Conservation (phyloP, 2,329 filamentous ascomycete species). For the Rhinocladiella mackenziei region DNA sequence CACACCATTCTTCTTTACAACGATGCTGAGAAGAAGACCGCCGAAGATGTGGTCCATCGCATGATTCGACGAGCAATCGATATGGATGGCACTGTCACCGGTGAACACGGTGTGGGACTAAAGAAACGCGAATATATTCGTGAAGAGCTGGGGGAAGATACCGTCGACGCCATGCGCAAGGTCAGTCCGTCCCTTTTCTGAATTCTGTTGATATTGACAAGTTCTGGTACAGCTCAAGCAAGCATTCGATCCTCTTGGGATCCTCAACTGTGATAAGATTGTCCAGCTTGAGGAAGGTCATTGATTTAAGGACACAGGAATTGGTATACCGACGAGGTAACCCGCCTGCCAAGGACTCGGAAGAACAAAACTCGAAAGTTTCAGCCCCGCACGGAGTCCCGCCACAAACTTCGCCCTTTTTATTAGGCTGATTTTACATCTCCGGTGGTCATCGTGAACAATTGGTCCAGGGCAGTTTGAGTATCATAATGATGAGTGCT, state of each 20-base stretch:
- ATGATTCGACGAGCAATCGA: conserved; percentile 69
- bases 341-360: too few species aligned
- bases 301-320: too few species aligned
- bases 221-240: conserved; percentile 51
- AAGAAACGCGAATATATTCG: conserved; percentile 63
- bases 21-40: conserved; percentile 52
- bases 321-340: too few species aligned
- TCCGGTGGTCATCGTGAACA: too few species aligned
- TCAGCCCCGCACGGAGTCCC: too few species aligned
- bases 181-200: conserved; percentile 38
- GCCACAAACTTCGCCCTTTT: too few species aligned
- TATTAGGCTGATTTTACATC: too few species aligned
- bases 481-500: too few species aligned
- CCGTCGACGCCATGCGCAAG: conserved; percentile 63
- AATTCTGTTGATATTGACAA: conserved; percentile 22
- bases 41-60: conserved; percentile 58
- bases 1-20: conserved; percentile 63
- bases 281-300: conserved; percentile 48
- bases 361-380: too few species aligned
- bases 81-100: conserved; percentile 68
- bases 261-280: conserved; percentile 63
- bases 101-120: conserved; percentile 67
- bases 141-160: conserved; percentile 58
- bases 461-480: too few species aligned
- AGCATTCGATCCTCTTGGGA: conserved; percentile 62